These are phyloP conservation scores for Immersiporthe knoxdaviesiana DNA, from an alignment of 2,329 filamentous ascomycete genomes.

Conservation along the genomic window DNA sequence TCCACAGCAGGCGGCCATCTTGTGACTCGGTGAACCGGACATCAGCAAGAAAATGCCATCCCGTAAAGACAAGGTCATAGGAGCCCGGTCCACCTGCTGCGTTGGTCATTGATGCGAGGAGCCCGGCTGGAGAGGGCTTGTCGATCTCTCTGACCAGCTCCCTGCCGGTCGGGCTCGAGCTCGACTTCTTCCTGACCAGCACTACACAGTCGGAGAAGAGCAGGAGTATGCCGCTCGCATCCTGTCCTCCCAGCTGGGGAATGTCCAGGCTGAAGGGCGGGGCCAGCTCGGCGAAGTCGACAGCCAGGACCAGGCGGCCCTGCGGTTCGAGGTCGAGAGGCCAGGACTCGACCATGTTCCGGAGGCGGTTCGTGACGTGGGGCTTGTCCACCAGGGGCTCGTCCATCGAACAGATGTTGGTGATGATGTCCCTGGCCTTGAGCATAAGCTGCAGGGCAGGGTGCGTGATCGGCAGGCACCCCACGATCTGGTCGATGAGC, in stretches of 20 bases:
- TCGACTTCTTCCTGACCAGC: slow-evolving; percentile 71
- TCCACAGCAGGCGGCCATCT: slow-evolving; percentile 67
- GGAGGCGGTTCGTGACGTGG: slow-evolving; percentile 73
- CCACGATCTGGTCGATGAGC: slow-evolving; percentile 93
- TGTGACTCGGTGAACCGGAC: slow-evolving; percentile 74
- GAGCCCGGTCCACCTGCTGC: slow-evolving; percentile 62
- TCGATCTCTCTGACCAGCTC: slow-evolving; percentile 85
- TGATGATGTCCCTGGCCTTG: slow-evolving; percentile 89
- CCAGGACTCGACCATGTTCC: slow-evolving; percentile 78
- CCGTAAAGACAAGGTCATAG: slow-evolving; percentile 75
- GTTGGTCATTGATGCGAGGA: slow-evolving; percentile 67
- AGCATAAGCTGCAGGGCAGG: slow-evolving; percentile 82
- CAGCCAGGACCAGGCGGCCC: slow-evolving; percentile 79
- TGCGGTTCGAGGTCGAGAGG: slow-evolving; percentile 70
- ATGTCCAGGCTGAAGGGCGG: slow-evolving; percentile 64
- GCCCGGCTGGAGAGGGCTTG: slow-evolving; percentile 68
- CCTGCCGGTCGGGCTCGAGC: slow-evolving; percentile 68
- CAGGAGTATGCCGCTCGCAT: slow-evolving; percentile 71
- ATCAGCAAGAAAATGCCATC: slow-evolving; percentile 70
- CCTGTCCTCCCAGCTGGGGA: slow-evolving; percentile 46
- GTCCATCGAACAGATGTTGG: slow-evolving; percentile 95
- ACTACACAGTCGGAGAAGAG: slow-evolving; percentile 84
- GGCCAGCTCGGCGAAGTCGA: slow-evolving; percentile 76
- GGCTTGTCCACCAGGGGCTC: slow-evolving; percentile 70
- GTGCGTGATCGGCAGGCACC: slow-evolving; percentile 82